Percentiles rank a stretch among this genome's conserved stretches.
These are phyloP conservation scores for Anthracocystis setariae DNA, from an alignment of 1,284 basidiomycete genomes.

Conservation along the genomic window DNA sequence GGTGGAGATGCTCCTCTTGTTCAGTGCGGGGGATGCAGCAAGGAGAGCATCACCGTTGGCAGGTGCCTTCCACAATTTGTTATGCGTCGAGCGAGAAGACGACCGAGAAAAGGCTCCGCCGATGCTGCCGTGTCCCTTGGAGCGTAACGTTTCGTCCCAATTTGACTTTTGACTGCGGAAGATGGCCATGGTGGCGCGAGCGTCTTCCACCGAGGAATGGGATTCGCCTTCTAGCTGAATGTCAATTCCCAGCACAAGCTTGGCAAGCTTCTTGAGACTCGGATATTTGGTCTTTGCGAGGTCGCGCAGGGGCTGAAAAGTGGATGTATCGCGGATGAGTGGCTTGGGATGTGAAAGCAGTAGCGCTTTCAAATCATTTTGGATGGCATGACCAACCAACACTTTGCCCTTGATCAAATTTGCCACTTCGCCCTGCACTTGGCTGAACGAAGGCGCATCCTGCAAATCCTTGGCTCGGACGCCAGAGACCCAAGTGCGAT, in stretches of 20 bases:
- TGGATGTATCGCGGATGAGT: slow-evolving; percentile 85
- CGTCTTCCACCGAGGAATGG: slow-evolving; percentile 75
- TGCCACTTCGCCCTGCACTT: slow-evolving; percentile 83
- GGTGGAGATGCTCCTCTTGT: slow-evolving; percentile 17
- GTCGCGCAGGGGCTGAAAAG: slow-evolving; percentile 70
- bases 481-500: slow-evolving; percentile 90
- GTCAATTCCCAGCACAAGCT: slow-evolving; percentile 81
- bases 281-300: slow-evolving; percentile 75
- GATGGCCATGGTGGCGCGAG: slow-evolving; percentile 93
- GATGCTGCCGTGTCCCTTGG: slow-evolving; percentile 9
- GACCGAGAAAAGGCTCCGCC: slow-evolving; percentile 1
- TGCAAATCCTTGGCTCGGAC: slow-evolving; percentile 81
- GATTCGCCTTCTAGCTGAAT: slow-evolving; percentile 75
- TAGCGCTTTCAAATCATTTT: slow-evolving; percentile 89
- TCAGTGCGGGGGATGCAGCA: slow-evolving; percentile 34
- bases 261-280: slow-evolving; percentile 82
- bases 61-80: slow-evolving; percentile 40
- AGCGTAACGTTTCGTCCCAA: slow-evolving; percentile 75
- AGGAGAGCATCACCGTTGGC: slow-evolving; percentile 20
- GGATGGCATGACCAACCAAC: slow-evolving; percentile 91
- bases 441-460: slow-evolving; percentile 77
- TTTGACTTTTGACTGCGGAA: slow-evolving; percentile 85
- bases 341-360: slow-evolving; percentile 87
- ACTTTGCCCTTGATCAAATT: slow-evolving; percentile 82
- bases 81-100: slow-evolving; percentile 10